Evolutionary conservation across 108 stramenopile species (phyloP), one percentile per base, ranked within the genome.

Genomic region (Fragilariopsis cylindrus): DNA sequence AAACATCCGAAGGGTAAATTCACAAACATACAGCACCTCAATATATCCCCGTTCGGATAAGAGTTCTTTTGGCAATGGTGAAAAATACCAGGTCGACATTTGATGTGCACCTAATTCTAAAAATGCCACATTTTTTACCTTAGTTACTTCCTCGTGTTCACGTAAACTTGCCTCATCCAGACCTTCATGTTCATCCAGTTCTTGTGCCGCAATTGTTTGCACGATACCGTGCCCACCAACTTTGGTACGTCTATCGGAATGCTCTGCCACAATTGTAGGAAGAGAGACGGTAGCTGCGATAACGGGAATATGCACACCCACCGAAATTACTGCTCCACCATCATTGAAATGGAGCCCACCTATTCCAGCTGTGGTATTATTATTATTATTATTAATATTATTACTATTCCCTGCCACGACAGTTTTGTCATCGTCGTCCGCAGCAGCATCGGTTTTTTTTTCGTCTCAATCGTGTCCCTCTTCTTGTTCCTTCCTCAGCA

Each of bases 61-160:
- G 55, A 94, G 87, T 76, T 99, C 98, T 73, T 98, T 97, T 13
- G 99, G 99, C 62, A 98, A 79, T 12, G 99, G 98, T 15, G 94
- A 96, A 85, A 96, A 99, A 82, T 99, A 99, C 97, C 98, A 99
- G 9, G 97, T 97, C 74, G 98, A 97, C 96, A 98, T 97, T 71
- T 87, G 93, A 82, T 80, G 82, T 58, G 71, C 63, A 7, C 98
- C 99, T 55, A 99, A 69, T 74, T 98, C 96, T 5, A 99, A 64
- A 58, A 82, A 86, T 13, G 89, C 85, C 6, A 99, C 95, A 85
- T 99, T 99, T 75, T 98, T 97, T 3, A 97, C 94, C 73, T 98
- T 99, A 46, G 99, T 99, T 30, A 98, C 97, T 75, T 99, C 98
- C 81, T 99, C 99, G 83, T 98, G 97, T 74, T 99, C 99, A 72